Conservation (phyloP, 805 yeast genomes). For the Brettanomyces nanus region DNA sequence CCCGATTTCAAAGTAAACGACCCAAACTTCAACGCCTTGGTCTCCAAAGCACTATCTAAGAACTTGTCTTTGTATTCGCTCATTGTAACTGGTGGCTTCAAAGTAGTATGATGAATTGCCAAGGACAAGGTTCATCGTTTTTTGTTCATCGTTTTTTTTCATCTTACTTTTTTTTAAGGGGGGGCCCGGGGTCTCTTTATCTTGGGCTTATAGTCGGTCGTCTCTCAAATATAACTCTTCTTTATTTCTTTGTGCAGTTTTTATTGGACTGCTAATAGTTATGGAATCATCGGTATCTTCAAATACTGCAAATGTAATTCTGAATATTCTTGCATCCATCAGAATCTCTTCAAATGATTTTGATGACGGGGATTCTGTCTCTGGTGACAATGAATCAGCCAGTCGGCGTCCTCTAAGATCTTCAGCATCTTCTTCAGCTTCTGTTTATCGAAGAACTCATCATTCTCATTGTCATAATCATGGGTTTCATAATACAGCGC, state of each 20-base stretch:
- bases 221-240: no score
- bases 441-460: no score
- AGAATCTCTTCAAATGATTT: neutral
- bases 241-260: no score
- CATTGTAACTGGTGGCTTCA: neutral
- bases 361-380: neutral
- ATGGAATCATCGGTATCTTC: conserved; percentile 2
- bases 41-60: conserved; percentile 73
- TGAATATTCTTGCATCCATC: conserved; percentile 4
- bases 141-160: neutral
- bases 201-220: no score
- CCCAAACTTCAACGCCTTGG: conserved; percentile 82
- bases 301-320: conserved; percentile 4
- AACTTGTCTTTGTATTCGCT: conserved; percentile 34
- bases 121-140: neutral
- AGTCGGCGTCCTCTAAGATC: neutral
- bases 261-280: no score
- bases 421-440: neutral
- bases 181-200: no score
- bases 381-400: no score
- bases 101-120: neutral
- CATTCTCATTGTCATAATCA: conserved; percentile 4
- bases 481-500: conserved; percentile 6
- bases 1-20: conserved; percentile 87
- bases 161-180: neutral